Percentiles rank a stretch among this genome's conserved stretches.
These are phyloP conservation scores for Cryptosporidium meleagridis DNA, from an alignment of 169 alveolate genomes.

Conservation along the genomic window DNA sequence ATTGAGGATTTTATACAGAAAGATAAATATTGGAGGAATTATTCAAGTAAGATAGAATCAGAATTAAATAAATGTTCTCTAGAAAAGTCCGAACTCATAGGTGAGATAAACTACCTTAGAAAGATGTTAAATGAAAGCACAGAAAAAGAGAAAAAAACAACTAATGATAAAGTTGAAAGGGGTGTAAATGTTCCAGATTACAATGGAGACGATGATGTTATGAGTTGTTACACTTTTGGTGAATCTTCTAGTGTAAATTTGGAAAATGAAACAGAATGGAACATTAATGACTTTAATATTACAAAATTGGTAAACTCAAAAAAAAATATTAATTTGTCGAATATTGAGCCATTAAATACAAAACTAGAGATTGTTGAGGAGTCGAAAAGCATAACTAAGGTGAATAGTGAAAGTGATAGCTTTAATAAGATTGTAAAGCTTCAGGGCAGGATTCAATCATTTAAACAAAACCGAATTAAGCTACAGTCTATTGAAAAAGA, in stretches of 20 bases:
- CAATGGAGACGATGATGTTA: constrained; percentile 17
- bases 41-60: constrained; percentile 7
- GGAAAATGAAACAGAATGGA: constrained; percentile 25
- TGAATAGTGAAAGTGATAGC: constrained; percentile 14
- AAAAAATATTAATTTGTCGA: neutral
- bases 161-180: neutral
- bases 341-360: neutral
- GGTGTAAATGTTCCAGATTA: neutral
- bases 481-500: constrained; percentile 15
- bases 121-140: neutral
- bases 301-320: neutral
- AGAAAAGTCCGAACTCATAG: constrained; percentile 22
- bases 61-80: neutral
- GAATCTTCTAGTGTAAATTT: constrained; percentile 28
- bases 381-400: constrained; percentile 6
- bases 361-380: neutral
- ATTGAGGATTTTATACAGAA: neutral
- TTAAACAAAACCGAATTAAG: constrained; percentile 17
- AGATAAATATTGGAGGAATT: constrained; percentile 20
- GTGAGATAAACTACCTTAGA: constrained; percentile 26
- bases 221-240: constrained; percentile 67
- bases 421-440: constrained; percentile 48
- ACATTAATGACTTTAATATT: neutral
- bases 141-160: constrained; percentile 6
- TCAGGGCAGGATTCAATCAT: constrained; percentile 47